These are phyloP conservation scores for Claviceps lovelessii DNA, from an alignment of 2,329 filamentous ascomycete species.

Conservation along the genomic window DNA sequence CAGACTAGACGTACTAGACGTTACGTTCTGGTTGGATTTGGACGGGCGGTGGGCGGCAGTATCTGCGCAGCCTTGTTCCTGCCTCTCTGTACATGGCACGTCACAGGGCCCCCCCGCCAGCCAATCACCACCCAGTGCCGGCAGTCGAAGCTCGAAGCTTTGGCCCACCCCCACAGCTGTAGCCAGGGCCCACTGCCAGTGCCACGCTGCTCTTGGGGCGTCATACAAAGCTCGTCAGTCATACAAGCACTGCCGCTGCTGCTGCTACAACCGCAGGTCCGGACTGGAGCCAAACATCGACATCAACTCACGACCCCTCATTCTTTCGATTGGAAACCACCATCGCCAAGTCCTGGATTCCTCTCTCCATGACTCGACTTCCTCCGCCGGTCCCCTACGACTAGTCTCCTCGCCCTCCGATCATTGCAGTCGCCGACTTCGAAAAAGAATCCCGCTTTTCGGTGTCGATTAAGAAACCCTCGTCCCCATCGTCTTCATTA, in stretches of 20 bases:
- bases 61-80: too few species aligned
- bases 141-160: not conserved
- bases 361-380: not conserved
- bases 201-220: not conserved
- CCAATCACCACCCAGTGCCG: not conserved
- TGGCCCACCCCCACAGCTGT: not conserved
- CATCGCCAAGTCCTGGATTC: not conserved
- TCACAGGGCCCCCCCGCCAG: not conserved
- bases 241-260: not conserved
- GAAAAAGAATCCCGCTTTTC: not conserved
- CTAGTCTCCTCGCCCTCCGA: not conserved
- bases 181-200: not conserved
- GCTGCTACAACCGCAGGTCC: not conserved
- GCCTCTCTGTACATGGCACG: not conserved
- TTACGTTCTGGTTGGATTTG: too few species aligned
- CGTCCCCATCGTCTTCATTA: not conserved
- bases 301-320: not conserved
- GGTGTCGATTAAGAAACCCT: slow-evolving; percentile 3
- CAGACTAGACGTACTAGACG: too few species aligned
- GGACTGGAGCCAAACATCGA: not conserved
- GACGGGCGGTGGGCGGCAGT: too few species aligned
- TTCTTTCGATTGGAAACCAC: not conserved
- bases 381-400: not conserved
- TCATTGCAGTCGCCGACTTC: not conserved
- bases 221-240: not conserved